phyloP scores from a whole-genome alignment of 768 basidiomycete genomes.

The Macrolepiota dolichaula region DNA sequence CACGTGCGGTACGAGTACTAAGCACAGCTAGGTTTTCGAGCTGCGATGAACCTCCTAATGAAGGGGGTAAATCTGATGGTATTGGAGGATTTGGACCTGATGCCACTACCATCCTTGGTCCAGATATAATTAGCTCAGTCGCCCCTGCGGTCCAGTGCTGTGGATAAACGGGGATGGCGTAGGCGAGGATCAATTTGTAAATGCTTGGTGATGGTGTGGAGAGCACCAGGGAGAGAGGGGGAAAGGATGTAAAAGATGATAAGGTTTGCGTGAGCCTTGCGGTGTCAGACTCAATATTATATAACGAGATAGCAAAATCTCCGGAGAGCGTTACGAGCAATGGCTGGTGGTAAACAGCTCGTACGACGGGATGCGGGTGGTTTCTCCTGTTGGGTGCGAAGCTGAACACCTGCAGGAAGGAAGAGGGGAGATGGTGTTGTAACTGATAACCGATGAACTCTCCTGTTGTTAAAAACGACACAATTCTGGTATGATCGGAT shows the following conservation, averaged over 20 bases:
- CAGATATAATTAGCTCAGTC: conserved; percentile 70
- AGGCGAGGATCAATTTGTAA: conserved; percentile 75
- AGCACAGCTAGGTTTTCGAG: conserved; percentile 37
- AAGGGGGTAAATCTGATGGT: conserved; percentile 18
- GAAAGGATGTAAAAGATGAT: conserved; percentile 74
- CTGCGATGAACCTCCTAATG: conserved; percentile 21
- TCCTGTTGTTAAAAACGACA: conserved; percentile 64
- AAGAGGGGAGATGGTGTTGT: conserved; percentile 39
- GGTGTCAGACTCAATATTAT: conserved; percentile 55
- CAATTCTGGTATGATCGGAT: conserved; percentile 42
- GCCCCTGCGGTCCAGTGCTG: conserved; percentile 77
- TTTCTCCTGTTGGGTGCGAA: conserved; percentile 44
- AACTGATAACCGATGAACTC: conserved; percentile 61
- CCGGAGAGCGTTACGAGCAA: conserved; percentile 70
- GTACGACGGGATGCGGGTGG: conserved; percentile 47
- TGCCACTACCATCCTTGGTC: conserved; percentile 11
- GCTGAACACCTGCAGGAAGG: conserved; percentile 39
- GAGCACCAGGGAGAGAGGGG: conserved; percentile 77
- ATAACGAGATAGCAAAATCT: conserved; percentile 67
- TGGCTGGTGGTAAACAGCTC: conserved; percentile 76
- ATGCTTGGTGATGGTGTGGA: conserved; percentile 53
- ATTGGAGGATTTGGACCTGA: conserved; percentile 14
- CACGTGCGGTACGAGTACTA: conserved; percentile 60
- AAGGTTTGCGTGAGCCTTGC: conserved; percentile 63
- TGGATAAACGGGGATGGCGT: conserved; percentile 77